Evolutionary conservation across 768 basidiomycete species (phyloP).

Genomic region (Panaeolus cyanescens): DNA sequence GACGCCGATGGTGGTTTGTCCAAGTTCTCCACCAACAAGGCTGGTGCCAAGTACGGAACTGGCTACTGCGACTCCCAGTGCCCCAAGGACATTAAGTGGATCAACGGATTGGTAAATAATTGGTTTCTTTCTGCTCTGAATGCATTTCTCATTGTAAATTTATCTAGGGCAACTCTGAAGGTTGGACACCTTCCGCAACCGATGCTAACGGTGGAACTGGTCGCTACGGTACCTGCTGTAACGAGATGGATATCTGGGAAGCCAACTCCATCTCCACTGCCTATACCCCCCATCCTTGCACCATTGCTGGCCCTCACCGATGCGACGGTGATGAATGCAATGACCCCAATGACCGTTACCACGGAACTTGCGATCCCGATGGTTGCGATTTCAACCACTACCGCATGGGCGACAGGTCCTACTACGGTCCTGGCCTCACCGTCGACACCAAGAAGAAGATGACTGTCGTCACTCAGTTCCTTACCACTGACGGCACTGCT

Average conservation of each 20-base stretch:
- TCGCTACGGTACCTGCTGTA: slow-evolving; percentile 45
- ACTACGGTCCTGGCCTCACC: slow-evolving; percentile 16
- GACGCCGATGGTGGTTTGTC: slow-evolving; percentile 48
- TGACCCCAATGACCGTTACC: slow-evolving; percentile 29
- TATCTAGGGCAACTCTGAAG: background rate
- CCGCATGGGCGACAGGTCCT: slow-evolving; percentile 44
- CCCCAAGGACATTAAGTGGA: slow-evolving; percentile 50
- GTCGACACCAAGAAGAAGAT: slow-evolving; percentile 46
- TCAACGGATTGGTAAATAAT: slow-evolving; percentile 43
- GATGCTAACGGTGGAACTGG: slow-evolving; percentile 45
- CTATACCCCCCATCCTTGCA: slow-evolving; percentile 49
- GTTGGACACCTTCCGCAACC: slow-evolving; percentile 17
- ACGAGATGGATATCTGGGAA: slow-evolving; percentile 58
- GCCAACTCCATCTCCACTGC: slow-evolving; percentile 29
- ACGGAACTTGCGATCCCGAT: slow-evolving; percentile 46
- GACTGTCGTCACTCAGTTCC: slow-evolving; percentile 26
- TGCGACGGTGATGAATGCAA: slow-evolving; percentile 41
- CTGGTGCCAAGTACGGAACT: slow-evolving; percentile 7
- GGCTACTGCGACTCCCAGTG: slow-evolving; percentile 7
- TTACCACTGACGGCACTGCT: slow-evolving; percentile 38
- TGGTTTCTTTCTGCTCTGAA: background rate
- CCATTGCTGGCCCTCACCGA: slow-evolving; percentile 29
- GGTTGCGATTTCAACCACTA: slow-evolving; percentile 60
- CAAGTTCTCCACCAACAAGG: slow-evolving; percentile 43
- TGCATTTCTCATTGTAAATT: background rate